Base-by-base conservation (phyloP, 2,329 filamentous ascomycete genomes). In the Stachybotrys elegans region DNA sequence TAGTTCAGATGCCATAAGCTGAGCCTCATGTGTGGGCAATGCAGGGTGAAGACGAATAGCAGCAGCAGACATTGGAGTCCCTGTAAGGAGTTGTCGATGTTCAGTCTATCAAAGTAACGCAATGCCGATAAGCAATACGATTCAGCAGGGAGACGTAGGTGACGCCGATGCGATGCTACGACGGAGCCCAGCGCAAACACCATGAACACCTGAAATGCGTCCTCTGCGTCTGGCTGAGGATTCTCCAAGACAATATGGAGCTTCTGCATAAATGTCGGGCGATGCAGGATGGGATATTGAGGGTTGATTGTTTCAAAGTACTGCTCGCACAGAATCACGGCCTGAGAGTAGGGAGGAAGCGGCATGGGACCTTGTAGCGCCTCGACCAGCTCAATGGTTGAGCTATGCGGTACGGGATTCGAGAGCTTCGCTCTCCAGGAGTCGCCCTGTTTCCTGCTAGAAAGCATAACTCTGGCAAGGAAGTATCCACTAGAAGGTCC, bases 1-100 rank as follows among this genome's bases (percentile, higher is more conserved):
- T 78, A 78, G 43, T 78, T 76, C 2, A 78, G 57, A 43, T 75
- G 73, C 76, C 75, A 79, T 1, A 75, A 60, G 44, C 75, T 78
- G 4, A 78, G 51, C 1, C 66, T 59, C 40, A 73, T 67, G 2
- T 65, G 70, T 0, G 74, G 70, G 46, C 68, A 76, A 27, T 77
- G 69, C 12, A 78, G 61, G 0, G 73, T 71, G 42, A 76, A 77
- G 0, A 78, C 62, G 22, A 73, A 56, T 3, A 74, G 54, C 0
- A 74, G 44, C 1, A 73, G 48, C 44, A 78, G 54, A 41, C 72
- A 75, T 34, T 79, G 75, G 0, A 77, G 53, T 0, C 73, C 73
- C 6, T 68, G 59, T 0, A 77, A 46, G 0, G 75, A 76, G 27
- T 68, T 72, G 38, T 77, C 68, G 3, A 72, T 56, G 38, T 71